Base-by-base conservation (phyloP, 2,329 filamentous ascomycete species). In the Ambrosiella cleistominuta region DNA sequence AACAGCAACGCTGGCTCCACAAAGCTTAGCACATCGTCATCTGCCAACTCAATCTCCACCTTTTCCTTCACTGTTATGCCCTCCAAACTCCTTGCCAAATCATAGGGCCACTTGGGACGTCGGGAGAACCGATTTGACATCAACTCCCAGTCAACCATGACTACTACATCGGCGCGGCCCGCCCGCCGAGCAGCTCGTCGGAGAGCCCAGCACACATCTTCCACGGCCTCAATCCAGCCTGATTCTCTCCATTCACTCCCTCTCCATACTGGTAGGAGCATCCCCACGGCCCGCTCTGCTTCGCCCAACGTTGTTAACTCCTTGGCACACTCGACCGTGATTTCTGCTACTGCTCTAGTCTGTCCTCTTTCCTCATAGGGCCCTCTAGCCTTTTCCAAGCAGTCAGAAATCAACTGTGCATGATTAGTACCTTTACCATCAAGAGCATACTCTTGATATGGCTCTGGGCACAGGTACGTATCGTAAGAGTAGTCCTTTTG, bases 61-160 rank as follows among this genome's bases (percentile, higher is more conserved):
- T 72, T 78, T 1, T 70, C 65, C 12, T 71, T 67, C 1, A 70
- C 61, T 1, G 66, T 62, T 2, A 81, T 63, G 5, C 70, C 78
- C 9, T 81, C 72, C 1, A 85, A 68, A 2, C 79, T 78, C 62
- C 71, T 79, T 3, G 70, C 69, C 11, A 85, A 71, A 63, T 85
- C 76, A 62, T 84, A 85, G 60, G 75, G 73, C 81, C 80, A 83
- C 36, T 76, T 72, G 9, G 73, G 70, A 13, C 74, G 74, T 62
- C 71, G 72, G 3, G 72, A 70, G 64, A 82, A 84, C 55, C 69
- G 72, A 50, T 68, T 75, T 60, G 79, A 74, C 66, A 84, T 71
- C 50, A 85, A 70, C 64, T 85, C 82, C 78, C 82, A 83, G 64
- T 83, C 80, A 55, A 82, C 76, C 36, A 79, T 73, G 40, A 85